Conservation (phyloP, 2,329 filamentous ascomycete genomes). For the Ophiosphaerella herpotricha region DNA sequence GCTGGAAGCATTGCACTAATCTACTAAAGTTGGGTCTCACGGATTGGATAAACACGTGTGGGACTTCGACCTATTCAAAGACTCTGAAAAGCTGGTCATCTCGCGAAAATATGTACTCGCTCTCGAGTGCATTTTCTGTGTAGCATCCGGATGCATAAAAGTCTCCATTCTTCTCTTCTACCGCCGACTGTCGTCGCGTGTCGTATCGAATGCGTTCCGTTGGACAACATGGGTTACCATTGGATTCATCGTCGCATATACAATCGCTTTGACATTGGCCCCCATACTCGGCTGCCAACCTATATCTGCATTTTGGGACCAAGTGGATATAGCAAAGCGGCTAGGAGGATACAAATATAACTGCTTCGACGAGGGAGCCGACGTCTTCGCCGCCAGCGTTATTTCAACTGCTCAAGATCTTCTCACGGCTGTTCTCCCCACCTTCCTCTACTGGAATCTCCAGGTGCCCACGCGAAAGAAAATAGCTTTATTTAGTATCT, state of each 20-base stretch:
- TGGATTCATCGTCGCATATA: constrained; percentile 30
- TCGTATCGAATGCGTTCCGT: constrained; percentile 29
- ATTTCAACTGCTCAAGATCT: constrained; percentile 36
- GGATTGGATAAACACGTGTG: constrained; percentile 35
- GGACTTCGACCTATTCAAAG: constrained; percentile 22
- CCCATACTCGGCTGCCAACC: constrained; percentile 37
- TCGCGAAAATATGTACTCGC: constrained; percentile 36
- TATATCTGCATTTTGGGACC: constrained; percentile 40
- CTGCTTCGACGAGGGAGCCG: constrained; percentile 41
- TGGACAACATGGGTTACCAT: constrained; percentile 34
- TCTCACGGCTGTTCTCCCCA: constrained; percentile 37
- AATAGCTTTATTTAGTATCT: constrained; percentile 35
- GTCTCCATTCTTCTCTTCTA: constrained; percentile 43
- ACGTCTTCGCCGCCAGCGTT: constrained; percentile 32
- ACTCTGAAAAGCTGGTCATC: constrained; percentile 13
- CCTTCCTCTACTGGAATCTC: constrained; percentile 40
- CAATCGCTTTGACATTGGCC: constrained; percentile 31
- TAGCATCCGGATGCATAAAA: constrained; percentile 35
- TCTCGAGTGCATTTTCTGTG: constrained; percentile 33
- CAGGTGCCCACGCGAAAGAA: constrained; percentile 35
- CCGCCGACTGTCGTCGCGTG: constrained; percentile 31
- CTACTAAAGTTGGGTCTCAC: constrained; percentile 13
- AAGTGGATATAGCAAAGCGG: constrained; percentile 20
- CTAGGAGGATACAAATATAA: constrained; percentile 30
- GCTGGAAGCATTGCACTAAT: constrained; percentile 10